Percentiles rank a stretch among this genome's conserved stretches.
Conservation (phyloP, 2,329 filamentous ascomycete genomes). For the Boeremia lycopersici region DNA sequence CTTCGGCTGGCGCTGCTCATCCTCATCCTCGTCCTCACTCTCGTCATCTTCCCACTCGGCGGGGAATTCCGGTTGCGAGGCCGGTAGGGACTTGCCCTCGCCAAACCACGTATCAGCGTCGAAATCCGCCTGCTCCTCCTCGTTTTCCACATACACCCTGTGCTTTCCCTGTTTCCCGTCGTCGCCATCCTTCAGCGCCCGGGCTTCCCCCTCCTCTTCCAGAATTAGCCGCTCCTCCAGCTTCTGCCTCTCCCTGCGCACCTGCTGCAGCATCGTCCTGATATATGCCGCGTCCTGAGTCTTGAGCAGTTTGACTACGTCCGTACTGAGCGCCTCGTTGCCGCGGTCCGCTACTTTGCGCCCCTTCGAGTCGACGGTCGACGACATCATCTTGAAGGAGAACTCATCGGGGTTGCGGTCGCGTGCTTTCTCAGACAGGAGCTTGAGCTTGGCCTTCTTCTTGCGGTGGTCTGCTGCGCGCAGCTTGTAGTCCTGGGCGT, state of each 20-base stretch:
- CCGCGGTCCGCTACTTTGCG: slow-evolving; percentile 52
- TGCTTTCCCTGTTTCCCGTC: slow-evolving; percentile 34
- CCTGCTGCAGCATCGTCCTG: slow-evolving; percentile 62
- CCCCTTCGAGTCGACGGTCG: slow-evolving; percentile 54
- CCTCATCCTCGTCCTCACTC: slow-evolving; percentile 28
- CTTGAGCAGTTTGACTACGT: slow-evolving; percentile 68
- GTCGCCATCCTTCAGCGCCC: slow-evolving; percentile 45
- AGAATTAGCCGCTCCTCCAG: slow-evolving; percentile 49
- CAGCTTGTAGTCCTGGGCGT: slow-evolving; percentile 65
- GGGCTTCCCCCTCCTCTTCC: slow-evolving; percentile 48
- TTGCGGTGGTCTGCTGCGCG: slow-evolving; percentile 67
- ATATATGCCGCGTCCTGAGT: slow-evolving; percentile 69
- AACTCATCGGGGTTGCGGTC: slow-evolving; percentile 71
- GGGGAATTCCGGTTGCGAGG: slow-evolving; percentile 27
- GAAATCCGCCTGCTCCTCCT: slow-evolving; percentile 50
- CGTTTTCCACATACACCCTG: slow-evolving; percentile 51
- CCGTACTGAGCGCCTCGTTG: slow-evolving; percentile 55
- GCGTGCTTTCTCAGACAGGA: slow-evolving; percentile 63
- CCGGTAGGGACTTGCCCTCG: slow-evolving; percentile 33
- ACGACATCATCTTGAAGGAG: slow-evolving; percentile 67
- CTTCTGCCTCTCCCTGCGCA: slow-evolving; percentile 59
- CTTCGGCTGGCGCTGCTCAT: slow-evolving; percentile 24
- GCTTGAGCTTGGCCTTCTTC: slow-evolving; percentile 65
- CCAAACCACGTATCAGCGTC: slow-evolving; percentile 50
- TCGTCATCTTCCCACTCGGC: slow-evolving; percentile 33